Conservation (phyloP, 2,329 filamentous ascomycete species). For the Lanzia echinophila region DNA sequence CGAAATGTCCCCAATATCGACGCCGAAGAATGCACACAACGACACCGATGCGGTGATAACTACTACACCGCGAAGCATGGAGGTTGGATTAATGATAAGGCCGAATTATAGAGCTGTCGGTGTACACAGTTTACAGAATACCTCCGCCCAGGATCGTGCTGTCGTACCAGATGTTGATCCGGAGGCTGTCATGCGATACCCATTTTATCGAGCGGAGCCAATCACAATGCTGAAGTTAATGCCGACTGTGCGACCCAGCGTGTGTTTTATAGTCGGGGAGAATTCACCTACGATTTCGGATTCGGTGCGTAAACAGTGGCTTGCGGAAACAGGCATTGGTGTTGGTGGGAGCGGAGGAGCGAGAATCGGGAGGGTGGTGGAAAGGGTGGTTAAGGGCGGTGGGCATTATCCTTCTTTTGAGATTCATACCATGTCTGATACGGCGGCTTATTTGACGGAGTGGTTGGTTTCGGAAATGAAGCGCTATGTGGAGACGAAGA, state of each 20-base stretch:
- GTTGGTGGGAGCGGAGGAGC: not conserved
- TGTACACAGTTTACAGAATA: not conserved
- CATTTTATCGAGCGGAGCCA: not conserved
- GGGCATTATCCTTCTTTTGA: not conserved
- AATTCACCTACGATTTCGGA: not conserved
- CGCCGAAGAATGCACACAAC: no score
- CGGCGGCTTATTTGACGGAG: not conserved
- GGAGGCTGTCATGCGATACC: not conserved
- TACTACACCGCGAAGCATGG: not conserved
- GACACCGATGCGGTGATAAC: not conserved
- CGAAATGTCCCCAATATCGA: no score
- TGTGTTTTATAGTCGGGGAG: not conserved
- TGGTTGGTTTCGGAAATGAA: not conserved
- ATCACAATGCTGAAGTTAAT: not conserved
- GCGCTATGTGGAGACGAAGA: not conserved
- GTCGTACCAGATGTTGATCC: not conserved
- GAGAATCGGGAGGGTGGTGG: not conserved
- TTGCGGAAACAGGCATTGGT: not conserved
- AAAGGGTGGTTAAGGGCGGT: not conserved
- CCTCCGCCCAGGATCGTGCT: not conserved
- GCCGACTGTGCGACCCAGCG: not conserved
- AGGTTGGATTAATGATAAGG: not conserved
- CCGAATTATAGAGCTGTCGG: not conserved
- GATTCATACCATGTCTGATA: not conserved
- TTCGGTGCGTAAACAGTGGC: not conserved